Conservation (phyloP, 2,329 filamentous ascomycete genomes). For the Cladophialophora chaetospira region DNA sequence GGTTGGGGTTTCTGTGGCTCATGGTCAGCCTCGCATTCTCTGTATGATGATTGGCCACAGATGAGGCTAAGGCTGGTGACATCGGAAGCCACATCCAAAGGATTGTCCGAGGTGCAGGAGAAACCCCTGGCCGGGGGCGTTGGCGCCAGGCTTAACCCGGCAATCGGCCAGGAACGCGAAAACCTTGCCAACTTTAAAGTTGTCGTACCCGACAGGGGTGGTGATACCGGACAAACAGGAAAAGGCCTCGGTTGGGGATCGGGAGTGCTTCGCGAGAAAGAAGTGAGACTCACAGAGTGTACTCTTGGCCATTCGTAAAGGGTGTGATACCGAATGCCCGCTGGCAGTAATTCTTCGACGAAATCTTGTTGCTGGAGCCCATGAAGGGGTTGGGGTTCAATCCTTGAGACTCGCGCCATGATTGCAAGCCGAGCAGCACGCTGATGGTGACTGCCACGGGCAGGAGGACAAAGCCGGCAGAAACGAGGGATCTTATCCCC, state of each 20-base stretch:
- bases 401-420: conserved; percentile 47
- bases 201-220: conserved; percentile 16
- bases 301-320: conserved; percentile 47
- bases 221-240: conserved; percentile 15
- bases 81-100: conserved; percentile 1
- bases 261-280: background rate
- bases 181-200: conserved; percentile 4
- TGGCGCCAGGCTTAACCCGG: conserved; percentile 6
- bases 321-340: conserved; percentile 51
- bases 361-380: conserved; percentile 39
- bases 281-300: conserved; percentile 47
- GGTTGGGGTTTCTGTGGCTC: conserved; percentile 57
- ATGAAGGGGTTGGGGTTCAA: conserved; percentile 49
- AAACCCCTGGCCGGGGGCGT: background rate
- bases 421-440: conserved; percentile 53
- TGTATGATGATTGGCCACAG: conserved; percentile 13
- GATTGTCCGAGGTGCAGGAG: background rate
- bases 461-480: conserved; percentile 53
- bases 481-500: conserved; percentile 51
- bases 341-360: conserved; percentile 46
- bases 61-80: background rate
- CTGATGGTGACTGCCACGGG: conserved; percentile 55
- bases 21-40: conserved; percentile 10
- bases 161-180: conserved; percentile 13
- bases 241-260: background rate